Percentiles rank a stretch among this genome's conserved stretches.
Conservation (phyloP, 1,284 basidiomycete species). For the Fomitopsis betulina region DNA sequence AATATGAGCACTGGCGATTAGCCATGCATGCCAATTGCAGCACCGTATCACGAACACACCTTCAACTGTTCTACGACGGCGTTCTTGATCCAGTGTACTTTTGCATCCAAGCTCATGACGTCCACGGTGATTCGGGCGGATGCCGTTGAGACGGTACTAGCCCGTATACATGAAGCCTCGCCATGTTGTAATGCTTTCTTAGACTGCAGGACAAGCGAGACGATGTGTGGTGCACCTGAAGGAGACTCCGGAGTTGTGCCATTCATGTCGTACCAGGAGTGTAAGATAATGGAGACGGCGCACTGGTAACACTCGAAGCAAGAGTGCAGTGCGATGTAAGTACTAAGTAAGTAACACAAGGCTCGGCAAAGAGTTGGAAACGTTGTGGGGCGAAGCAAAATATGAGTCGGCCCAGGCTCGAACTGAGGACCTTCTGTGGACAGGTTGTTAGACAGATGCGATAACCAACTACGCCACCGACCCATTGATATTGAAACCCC, state of each 20-base stretch:
- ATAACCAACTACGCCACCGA: slow-evolving; percentile 74
- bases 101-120: slow-evolving; percentile 71
- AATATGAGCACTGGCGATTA: not conserved
- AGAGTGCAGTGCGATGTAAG: not conserved
- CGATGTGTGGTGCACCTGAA: slow-evolving; percentile 37
- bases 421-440: slow-evolving; percentile 20
- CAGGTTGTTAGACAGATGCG: slow-evolving; percentile 60
- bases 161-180: slow-evolving; percentile 63
- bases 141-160: slow-evolving; percentile 52
- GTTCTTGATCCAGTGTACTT: slow-evolving; percentile 68
- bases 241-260: not conserved
- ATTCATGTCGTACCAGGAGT: not conserved
- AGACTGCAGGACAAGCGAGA: slow-evolving; percentile 72
- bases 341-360: not conserved
- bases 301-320: too few species aligned
- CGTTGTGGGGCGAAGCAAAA: not conserved
- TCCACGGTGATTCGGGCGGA: slow-evolving; percentile 64
- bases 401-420: slow-evolving; percentile 19
- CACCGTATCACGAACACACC: slow-evolving; percentile 33
- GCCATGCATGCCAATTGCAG: not conserved
- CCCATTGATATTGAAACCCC: too few species aligned
- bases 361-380: not conserved
- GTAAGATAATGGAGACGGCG: too few species aligned
- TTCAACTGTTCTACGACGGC: slow-evolving; percentile 72
- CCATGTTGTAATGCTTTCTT: slow-evolving; percentile 77